phyloP scores from a whole-genome alignment of 495 filamentous ascomycete species.

The Aspergillus wentii region DNA sequence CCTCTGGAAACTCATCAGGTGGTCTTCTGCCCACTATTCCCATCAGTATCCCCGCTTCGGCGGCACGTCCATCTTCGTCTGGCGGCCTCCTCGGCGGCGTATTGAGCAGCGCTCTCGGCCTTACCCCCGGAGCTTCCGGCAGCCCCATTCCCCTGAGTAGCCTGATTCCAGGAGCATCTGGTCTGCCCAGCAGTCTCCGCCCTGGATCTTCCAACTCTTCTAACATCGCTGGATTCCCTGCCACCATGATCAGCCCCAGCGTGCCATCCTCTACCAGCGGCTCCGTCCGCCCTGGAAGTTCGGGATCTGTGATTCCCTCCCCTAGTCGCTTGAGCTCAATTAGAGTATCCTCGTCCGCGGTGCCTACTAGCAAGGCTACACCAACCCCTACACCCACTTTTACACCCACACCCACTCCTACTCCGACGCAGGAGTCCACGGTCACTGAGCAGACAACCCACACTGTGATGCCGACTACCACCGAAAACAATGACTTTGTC shows the following conservation, averaged over 20 bases:
- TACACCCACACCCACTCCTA: constrained; percentile 3
- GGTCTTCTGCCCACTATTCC: constrained; percentile 9
- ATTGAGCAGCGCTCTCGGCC: constrained; percentile 1
- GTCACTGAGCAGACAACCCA: constrained; percentile 5
- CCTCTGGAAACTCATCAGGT: constrained; percentile 8
- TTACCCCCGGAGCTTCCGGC: not conserved
- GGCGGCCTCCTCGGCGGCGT: constrained; percentile 6
- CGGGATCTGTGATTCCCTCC: constrained; percentile 5
- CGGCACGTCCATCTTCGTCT: constrained; percentile 5
- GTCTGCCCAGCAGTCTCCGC: too few species aligned
- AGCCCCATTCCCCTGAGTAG: constrained; percentile 5
- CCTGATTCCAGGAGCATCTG: too few species aligned
- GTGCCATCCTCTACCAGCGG: constrained; percentile 11
- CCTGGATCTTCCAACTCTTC: too few species aligned
- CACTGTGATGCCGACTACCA: constrained; percentile 14
- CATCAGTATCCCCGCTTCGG: constrained; percentile 5
- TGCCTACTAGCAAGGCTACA: not conserved
- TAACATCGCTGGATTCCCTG: too few species aligned
- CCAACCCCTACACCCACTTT: constrained; percentile 3
- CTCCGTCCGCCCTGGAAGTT: constrained; percentile 5
- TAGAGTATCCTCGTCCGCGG: not conserved
- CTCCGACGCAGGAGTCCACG: constrained; percentile 1
- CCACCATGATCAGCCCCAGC: too few species aligned
- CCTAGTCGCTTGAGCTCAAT: not conserved
- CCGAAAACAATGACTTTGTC: constrained; percentile 14